Evolutionary conservation across 1,139 yeast species (phyloP), one percentile per base, ranked within the genome.

Genomic region (Candida glucosophila): DNA sequence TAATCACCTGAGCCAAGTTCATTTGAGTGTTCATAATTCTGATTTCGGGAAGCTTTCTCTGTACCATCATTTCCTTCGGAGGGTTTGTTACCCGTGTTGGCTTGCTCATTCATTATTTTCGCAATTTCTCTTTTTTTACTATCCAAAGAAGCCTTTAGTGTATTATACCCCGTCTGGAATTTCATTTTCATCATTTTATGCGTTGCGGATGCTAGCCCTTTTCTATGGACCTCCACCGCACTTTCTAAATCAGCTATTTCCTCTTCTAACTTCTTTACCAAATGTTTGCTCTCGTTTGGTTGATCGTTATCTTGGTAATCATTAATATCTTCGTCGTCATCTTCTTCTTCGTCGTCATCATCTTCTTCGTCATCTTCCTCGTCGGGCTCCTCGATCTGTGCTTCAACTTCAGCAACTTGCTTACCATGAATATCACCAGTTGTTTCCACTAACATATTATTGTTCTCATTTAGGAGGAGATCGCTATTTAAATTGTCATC

Each of bases 181-280:
- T 96, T 78, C 55, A 80, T 82, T 48, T 79, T 77, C 73, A 90
- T 68, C 59, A 90, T 79, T 41, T 88, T 88, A 48, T 86, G 86
- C 11, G 88, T 74, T 2, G 93, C 88, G 31, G 78, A 77, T 11
- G 68, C 73, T 25, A 85, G 71, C 40, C 83, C 90, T 28, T 67
- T 67, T 45, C 73, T 74, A 44, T 88, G 90, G 41, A 77, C 77
- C 28, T 70, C 75, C 29, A 92, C 81, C 0, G 90, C 88, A 22
- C 72, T 58, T 43, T 82, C 88, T 35, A 92, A 63, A 44, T 92
- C 98, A 9, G 68, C 59, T 28, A 92, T 77, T 48, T 88, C 97
- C 49, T 88, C 97, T 35, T 74, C 74, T 32, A 90, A 59, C 40
- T 86, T 67, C 44, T 80, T 86, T 38, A 72, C 72, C 40, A 82